Evolutionary conservation across 148 eudicot genomes (phyloP).

Genomic region (Rhododendron mucronatum): DNA sequence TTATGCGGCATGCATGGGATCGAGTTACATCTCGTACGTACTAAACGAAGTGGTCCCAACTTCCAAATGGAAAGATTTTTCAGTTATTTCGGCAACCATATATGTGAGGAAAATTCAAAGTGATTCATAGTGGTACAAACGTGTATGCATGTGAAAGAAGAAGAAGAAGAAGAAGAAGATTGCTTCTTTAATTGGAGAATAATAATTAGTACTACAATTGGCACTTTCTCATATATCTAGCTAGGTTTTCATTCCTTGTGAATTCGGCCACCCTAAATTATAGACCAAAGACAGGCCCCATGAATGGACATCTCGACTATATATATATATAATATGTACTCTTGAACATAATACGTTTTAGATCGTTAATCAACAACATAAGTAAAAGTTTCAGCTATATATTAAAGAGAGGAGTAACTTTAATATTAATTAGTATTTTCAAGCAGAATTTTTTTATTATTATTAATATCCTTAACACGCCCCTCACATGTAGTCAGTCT

Average conservation of each 20-base stretch:
- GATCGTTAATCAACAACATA: too few species aligned
- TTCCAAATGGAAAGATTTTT: background rate
- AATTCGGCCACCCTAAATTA: background rate
- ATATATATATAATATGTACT: background rate
- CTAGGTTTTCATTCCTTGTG: background rate
- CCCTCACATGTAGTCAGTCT: too few species aligned
- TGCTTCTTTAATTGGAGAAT: background rate
- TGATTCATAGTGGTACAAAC: background rate
- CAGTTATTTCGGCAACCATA: background rate
- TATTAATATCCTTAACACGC: too few species aligned
- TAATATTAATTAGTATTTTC: too few species aligned
- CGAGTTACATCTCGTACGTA: background rate
- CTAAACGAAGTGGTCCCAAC: background rate
- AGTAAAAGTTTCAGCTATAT: too few species aligned
- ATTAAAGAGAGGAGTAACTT: too few species aligned
- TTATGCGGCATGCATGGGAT: background rate
- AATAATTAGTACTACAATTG: background rate
- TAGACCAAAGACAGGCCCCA: background rate
- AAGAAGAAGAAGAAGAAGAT: background rate
- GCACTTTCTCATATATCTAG: background rate
- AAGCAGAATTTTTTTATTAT: too few species aligned
- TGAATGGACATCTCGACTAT: background rate
- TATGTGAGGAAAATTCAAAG: background rate
- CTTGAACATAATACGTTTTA: background rate
- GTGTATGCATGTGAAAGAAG: background rate